Conservation (phyloP, 2,329 filamentous ascomycete species). For the Alternaria triticina region DNA sequence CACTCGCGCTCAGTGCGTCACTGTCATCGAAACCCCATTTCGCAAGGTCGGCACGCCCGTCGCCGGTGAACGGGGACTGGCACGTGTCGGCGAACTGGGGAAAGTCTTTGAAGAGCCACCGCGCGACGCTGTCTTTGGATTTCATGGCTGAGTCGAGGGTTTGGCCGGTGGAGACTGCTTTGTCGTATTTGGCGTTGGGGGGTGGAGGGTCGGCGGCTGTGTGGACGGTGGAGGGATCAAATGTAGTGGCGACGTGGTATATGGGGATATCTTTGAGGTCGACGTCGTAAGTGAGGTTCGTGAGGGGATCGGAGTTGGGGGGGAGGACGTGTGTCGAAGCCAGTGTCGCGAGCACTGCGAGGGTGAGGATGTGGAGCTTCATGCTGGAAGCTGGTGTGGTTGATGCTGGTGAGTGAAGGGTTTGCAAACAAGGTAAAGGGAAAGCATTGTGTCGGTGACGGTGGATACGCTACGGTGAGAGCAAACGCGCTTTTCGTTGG, state of each 20-base stretch:
- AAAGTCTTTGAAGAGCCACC: constrained; percentile 16
- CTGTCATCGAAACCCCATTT: constrained; percentile 19
- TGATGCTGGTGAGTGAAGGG: not conserved
- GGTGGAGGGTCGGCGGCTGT: not conserved
- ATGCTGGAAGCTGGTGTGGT: not conserved
- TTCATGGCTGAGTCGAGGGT: constrained; percentile 12
- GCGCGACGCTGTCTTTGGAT: constrained; percentile 11
- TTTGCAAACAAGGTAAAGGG: no score
- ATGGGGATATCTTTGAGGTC: not conserved
- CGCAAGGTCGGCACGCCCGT: constrained; percentile 7
- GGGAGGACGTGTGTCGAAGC: not conserved
- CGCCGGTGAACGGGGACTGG: constrained; percentile 11
- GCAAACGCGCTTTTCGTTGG: not conserved
- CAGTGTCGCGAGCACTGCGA: not conserved
- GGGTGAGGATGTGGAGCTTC: not conserved
- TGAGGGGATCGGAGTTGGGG: not conserved
- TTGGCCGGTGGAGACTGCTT: constrained; percentile 1
- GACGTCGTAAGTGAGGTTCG: not conserved
- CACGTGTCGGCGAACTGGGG: constrained; percentile 6
- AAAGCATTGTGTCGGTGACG: no score
- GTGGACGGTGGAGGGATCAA: not conserved
- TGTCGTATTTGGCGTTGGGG: constrained; percentile 1
- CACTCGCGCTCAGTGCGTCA: not conserved
- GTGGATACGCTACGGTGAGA: not conserved
- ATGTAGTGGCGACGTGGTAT: not conserved